Percentiles rank a stretch among this genome's conserved stretches.
These are phyloP conservation scores for Medicago truncatula DNA, from an alignment of 306 rosid genomes.

Conservation along the genomic window DNA sequence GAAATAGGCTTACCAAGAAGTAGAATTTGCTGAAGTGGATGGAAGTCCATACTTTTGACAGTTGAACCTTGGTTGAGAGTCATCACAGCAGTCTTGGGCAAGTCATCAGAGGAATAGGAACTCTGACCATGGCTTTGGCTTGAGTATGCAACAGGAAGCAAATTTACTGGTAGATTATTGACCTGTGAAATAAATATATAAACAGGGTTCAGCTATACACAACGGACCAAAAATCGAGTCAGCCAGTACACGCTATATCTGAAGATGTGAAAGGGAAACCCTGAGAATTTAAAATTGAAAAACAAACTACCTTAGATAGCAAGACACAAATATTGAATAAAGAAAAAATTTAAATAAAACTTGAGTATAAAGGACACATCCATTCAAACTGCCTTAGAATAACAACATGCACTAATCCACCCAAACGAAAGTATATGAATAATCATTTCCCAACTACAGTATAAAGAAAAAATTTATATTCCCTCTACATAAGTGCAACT, in stretches of 20 bases:
- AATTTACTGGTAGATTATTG: constrained; percentile 81
- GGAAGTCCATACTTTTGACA: constrained; percentile 96
- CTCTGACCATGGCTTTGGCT: constrained; percentile 91
- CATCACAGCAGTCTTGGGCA: constrained; percentile 84
- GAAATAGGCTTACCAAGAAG: constrained; percentile 80
- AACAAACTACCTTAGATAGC: constrained; percentile 5
- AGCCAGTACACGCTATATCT: constrained; percentile 11
- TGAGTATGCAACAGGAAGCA: constrained; percentile 74
- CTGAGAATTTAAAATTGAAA: constrained; percentile 7
- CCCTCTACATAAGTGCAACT: constrained; percentile 18
- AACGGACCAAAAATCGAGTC: constrained; percentile 34
- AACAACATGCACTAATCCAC: constrained; percentile 4
- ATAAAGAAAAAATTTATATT: constrained; percentile 13
- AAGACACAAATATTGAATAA: not conserved
- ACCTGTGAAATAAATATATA: constrained; percentile 62
- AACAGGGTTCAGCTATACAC: constrained; percentile 36
- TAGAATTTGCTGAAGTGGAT: constrained; percentile 85
- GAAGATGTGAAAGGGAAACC: constrained; percentile 23
- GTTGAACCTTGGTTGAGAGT: constrained; percentile 75
- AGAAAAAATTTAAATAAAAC: not conserved
- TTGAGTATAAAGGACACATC: not conserved
- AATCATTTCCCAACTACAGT: not conserved
- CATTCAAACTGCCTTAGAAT: constrained; percentile 16
- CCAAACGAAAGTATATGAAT: constrained; percentile 23
- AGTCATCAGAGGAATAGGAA: constrained; percentile 87